A percentile compares a stretch with the other conserved stretches of the same genome.
These are phyloP conservation scores for Cyphellophora attinorum DNA, from an alignment of 2,329 filamentous ascomycete species.

Conservation along the genomic window DNA sequence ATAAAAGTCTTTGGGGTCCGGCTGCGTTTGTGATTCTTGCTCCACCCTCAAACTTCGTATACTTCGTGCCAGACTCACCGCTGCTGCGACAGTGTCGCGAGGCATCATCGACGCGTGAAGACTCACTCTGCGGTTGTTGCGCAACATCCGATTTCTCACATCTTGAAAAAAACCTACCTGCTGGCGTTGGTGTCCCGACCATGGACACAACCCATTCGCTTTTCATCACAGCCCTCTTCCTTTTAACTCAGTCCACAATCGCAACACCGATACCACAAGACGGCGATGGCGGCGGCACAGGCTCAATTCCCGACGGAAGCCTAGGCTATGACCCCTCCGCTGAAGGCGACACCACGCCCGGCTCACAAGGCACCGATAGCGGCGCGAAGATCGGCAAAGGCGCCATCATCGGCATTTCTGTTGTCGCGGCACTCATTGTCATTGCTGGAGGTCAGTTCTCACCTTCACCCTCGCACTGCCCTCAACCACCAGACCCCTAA, in stretches of 20 bases:
- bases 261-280: neutral
- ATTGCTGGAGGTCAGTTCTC: constrained; percentile 58
- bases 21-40: too few species aligned
- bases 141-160: too few species aligned
- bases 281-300: neutral
- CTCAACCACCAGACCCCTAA: neutral
- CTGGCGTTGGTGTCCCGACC: too few species aligned
- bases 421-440: constrained; percentile 58
- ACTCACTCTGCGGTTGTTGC: too few species aligned
- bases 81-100: too few species aligned
- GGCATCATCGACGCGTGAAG: too few species aligned
- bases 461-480: constrained; percentile 2
- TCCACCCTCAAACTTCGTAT: too few species aligned
- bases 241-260: neutral
- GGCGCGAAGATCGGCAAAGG: constrained; percentile 54
- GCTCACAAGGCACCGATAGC: constrained; percentile 56
- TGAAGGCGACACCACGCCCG: constrained; percentile 42
- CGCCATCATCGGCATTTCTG: constrained; percentile 63
- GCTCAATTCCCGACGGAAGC: constrained; percentile 1
- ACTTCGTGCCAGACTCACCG: too few species aligned
- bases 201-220: too few species aligned
- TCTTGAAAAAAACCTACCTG: too few species aligned
- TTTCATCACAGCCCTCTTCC: too few species aligned
- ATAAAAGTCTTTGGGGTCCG: too few species aligned
- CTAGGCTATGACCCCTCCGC: constrained; percentile 22